phyloP scores from a whole-genome alignment of 2,329 filamentous ascomycete genomes.

The Hypoxylon sp. region DNA sequence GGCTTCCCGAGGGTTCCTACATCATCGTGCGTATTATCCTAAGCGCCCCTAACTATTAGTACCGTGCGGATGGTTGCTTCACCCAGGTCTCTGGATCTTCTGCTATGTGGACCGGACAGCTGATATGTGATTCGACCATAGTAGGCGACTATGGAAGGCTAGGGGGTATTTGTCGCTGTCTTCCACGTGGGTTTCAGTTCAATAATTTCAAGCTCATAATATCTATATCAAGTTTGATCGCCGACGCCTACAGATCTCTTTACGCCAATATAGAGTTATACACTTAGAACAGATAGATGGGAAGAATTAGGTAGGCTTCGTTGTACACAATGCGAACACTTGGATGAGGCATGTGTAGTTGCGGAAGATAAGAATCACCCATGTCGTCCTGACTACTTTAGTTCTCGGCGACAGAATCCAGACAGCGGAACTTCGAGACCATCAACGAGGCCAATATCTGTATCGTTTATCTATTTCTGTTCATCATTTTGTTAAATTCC shows the following conservation, averaged over 20 bases:
- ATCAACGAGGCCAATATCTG: constrained; percentile 1
- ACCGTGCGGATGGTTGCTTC: constrained; percentile 38
- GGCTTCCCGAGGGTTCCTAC: constrained; percentile 41
- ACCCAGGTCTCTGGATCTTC: constrained; percentile 23
- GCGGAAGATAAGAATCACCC: constrained; percentile 32
- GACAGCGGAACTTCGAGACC: neutral
- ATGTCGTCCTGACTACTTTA: constrained; percentile 15
- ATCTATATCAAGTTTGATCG: constrained; percentile 27
- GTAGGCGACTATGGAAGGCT: constrained; percentile 15
- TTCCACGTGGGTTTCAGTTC: constrained; percentile 33
- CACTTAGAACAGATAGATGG: constrained; percentile 12
- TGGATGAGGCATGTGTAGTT: neutral
- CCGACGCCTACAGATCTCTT: constrained; percentile 23
- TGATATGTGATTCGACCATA: constrained; percentile 25
- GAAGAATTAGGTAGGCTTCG: constrained; percentile 1
- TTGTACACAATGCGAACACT: constrained; percentile 23
- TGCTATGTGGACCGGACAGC: constrained; percentile 24
- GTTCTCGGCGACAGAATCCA: neutral
- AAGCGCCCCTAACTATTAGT: constrained; percentile 19
- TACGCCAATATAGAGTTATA: constrained; percentile 15
- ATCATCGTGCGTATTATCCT: constrained; percentile 34
- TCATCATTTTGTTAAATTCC: neutral
- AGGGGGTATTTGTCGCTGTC: constrained; percentile 16
- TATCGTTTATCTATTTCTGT: neutral
- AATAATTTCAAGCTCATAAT: constrained; percentile 32